Evolutionary conservation across 305 asterid species (phyloP), one percentile per base, ranked within the genome.

Genomic region (Striga hermonthica): DNA sequence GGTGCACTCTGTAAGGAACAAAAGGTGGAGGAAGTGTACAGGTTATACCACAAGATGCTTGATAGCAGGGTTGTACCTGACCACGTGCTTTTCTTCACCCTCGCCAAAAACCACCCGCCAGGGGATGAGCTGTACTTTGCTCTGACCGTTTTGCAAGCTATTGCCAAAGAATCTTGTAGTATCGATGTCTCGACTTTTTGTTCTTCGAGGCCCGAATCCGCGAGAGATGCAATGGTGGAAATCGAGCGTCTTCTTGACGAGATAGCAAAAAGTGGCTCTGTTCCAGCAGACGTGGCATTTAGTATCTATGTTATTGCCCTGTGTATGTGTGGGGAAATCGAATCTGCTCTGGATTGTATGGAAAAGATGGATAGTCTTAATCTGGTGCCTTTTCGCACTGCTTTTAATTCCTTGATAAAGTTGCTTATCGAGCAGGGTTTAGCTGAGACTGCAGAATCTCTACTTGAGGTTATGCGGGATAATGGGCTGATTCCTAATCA

Each of bases 251-350:
- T 86, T 71, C 76, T 86, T 15, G 82, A 60, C 52, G 79, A 75
- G 73, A 80, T 86, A 55, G 63, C 61, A 5, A 61, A 31, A 62
- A 74, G 63, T 11, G 60, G 74, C 68, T 68, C 70, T 13, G 57
- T 12, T 54, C 65, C 79, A 52, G 86, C 80, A 35, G 60, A 67
- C 64, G 64, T 9, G 54, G 85, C 82, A 14, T 86, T 78, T 69
- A 80, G 76, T 76, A 84, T 86, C 55, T 82, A 83, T 69, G 66
- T 83, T 50, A 79, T 86, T 68, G 88, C 88, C 5, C 62, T 86
- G 68, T 86, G 84, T 59, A 38, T 68, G 62, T 83, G 80, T 39
- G 76, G 81, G 58, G 70, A 75, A 62, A 80, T 76, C 13, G 81
- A 73, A 14, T 57, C 66, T 64, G 86, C 88, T 65, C 66, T 63